phyloP scores from a whole-genome alignment of 2,329 filamentous ascomycete genomes.

The Colletotrichum orbiculare region DNA sequence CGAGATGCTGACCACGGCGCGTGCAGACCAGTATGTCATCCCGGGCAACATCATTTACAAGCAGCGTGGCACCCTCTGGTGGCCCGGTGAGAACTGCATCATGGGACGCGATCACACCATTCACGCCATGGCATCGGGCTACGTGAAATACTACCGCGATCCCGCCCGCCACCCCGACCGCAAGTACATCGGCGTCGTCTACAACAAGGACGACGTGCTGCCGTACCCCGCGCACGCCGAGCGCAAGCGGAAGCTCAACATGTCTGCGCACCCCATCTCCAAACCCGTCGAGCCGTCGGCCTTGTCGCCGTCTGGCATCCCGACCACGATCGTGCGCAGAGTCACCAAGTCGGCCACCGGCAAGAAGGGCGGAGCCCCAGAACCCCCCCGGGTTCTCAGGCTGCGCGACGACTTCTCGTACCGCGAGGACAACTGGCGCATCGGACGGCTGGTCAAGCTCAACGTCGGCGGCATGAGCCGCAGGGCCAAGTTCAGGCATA shows the following conservation, averaged over 20 bases:
- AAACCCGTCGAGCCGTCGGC: slow-evolving; percentile 49
- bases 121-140: slow-evolving; percentile 84
- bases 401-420: slow-evolving; percentile 68
- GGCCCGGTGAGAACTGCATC: slow-evolving; percentile 92
- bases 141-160: slow-evolving; percentile 97
- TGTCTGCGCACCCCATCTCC: slow-evolving; percentile 67
- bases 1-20: too few species aligned
- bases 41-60: slow-evolving; percentile 98
- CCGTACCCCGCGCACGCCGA: slow-evolving; percentile 81
- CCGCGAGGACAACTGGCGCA: slow-evolving; percentile 69
- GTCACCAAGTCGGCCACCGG: slow-evolving; percentile 39
- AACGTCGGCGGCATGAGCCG: slow-evolving; percentile 51
- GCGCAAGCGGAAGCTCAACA: slow-evolving; percentile 79
- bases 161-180: slow-evolving; percentile 83
- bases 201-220: slow-evolving; percentile 82
- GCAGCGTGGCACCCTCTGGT: slow-evolving; percentile 95
- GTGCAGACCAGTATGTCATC: slow-evolving; percentile 86
- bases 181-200: slow-evolving; percentile 94
- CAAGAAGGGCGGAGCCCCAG: slow-evolving; percentile 49
- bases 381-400: slow-evolving; percentile 58
- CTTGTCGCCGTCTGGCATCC: slow-evolving; percentile 62
- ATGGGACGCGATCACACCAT: slow-evolving; percentile 98
- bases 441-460: slow-evolving; percentile 64
- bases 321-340: slow-evolving; percentile 53
- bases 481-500: slow-evolving; percentile 59